phyloP scores from a whole-genome alignment of 352 stramenopile genomes.

The Phytophthora chlamydospora region DNA sequence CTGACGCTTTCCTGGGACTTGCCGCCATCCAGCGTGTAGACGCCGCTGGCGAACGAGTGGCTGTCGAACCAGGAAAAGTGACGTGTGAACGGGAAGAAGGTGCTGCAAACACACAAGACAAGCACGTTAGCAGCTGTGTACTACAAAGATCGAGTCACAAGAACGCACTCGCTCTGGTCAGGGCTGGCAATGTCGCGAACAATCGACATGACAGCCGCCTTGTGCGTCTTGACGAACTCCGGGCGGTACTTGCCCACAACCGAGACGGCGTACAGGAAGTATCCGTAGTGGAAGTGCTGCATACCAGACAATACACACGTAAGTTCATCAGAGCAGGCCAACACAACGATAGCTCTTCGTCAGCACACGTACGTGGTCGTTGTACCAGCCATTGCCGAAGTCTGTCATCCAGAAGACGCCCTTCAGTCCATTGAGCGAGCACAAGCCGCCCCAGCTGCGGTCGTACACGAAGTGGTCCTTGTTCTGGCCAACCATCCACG shows the following conservation, averaged over 20 bases:
- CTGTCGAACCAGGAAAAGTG: slow-evolving; percentile 98
- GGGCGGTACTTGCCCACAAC: slow-evolving; percentile 83
- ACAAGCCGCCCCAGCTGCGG: slow-evolving; percentile 91
- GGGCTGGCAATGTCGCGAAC: slow-evolving; percentile 79
- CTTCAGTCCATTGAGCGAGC: slow-evolving; percentile 90
- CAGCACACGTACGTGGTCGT: slow-evolving; percentile 78
- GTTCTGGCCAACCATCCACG: slow-evolving; percentile 83
- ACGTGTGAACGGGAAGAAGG: slow-evolving; percentile 91
- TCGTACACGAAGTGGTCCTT: slow-evolving; percentile 93
- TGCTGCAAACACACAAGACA: slow-evolving; percentile 39
- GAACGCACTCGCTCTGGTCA: slow-evolving; percentile 65
- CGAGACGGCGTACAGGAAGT: slow-evolving; percentile 89
- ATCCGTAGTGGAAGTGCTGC: slow-evolving; percentile 98
- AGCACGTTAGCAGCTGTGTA: slow-evolving; percentile 4
- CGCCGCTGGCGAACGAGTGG: slow-evolving; percentile 95
- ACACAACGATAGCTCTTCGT: too few relatives aligned
- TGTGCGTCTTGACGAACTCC: slow-evolving; percentile 71
- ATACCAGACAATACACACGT: slow-evolving; percentile 8
- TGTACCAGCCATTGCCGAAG: slow-evolving; percentile 94
- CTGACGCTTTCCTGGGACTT: slow-evolving; percentile 97
- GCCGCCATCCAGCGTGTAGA: slow-evolving; percentile 95
- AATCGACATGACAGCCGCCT: slow-evolving; percentile 76
- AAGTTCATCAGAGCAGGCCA: background rate
- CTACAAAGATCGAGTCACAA: background rate
- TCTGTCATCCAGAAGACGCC: slow-evolving; percentile 91